Percentiles rank a stretch among this genome's conserved stretches.
These are phyloP conservation scores for Avena sativa DNA, from an alignment of 176 grass and related monocot species.

Conservation along the genomic window DNA sequence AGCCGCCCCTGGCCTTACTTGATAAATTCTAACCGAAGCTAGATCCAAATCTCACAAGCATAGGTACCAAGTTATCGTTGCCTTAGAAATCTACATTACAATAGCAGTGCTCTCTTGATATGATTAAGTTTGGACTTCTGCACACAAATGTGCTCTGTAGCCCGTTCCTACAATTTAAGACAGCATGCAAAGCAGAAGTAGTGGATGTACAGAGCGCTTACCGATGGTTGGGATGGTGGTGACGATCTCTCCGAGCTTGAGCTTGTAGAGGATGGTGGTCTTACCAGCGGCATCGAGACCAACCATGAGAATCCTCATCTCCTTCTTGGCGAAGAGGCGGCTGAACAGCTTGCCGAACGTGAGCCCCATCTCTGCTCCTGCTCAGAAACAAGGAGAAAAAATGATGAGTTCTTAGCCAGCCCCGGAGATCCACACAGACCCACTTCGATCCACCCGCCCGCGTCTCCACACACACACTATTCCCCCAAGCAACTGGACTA, in stretches of 20 bases:
- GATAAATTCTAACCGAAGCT: neutral
- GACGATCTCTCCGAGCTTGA: constrained; percentile 93
- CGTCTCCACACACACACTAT: neutral
- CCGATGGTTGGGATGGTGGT: constrained; percentile 91
- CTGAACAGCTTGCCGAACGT: constrained; percentile 82
- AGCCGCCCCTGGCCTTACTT: neutral
- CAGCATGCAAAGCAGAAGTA: neutral
- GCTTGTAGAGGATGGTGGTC: constrained; percentile 93
- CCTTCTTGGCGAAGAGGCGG: constrained; percentile 87
- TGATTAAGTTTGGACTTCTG: neutral
- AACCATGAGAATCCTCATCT: constrained; percentile 95
- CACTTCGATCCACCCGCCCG: neutral
- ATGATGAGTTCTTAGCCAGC: neutral
- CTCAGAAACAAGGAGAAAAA: constrained; percentile 28
- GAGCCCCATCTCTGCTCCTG: constrained; percentile 70
- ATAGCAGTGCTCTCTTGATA: neutral
- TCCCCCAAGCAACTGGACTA: neutral
- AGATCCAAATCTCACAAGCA: neutral
- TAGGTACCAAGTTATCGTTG: neutral
- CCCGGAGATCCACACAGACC: constrained; percentile 19
- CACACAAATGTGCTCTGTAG: neutral
- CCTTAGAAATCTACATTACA: neutral
- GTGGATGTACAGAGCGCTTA: constrained; percentile 40
- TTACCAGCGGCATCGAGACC: constrained; percentile 89
- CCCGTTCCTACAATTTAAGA: neutral